These are phyloP conservation scores for Trichoderma erinaceum DNA, from an alignment of 495 filamentous ascomycete species.

Conservation along the genomic window DNA sequence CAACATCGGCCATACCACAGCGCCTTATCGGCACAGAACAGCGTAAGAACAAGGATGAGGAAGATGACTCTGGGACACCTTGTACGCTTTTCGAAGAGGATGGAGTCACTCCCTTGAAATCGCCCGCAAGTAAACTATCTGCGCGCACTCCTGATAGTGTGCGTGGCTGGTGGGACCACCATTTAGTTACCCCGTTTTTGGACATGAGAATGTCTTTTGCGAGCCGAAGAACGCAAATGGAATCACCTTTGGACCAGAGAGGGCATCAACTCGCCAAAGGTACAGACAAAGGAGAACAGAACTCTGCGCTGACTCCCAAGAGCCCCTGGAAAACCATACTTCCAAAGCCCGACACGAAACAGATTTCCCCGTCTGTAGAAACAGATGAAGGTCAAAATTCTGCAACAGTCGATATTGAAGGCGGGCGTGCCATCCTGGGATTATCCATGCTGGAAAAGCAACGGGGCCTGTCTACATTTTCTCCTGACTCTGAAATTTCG, in stretches of 20 bases:
- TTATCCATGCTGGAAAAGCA: conserved; percentile 1
- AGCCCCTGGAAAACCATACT: not conserved
- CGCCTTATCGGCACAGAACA: conserved; percentile 14
- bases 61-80: conserved; percentile 32
- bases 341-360: not conserved
- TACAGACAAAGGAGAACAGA: not conserved
- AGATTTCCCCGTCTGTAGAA: not conserved
- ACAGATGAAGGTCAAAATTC: not conserved
- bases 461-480: not conserved
- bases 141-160: conserved; percentile 32
- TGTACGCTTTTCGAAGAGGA: conserved; percentile 47
- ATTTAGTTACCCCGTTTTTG: conserved; percentile 68
- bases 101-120: conserved; percentile 32
- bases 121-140: conserved; percentile 24
- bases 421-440: not conserved
- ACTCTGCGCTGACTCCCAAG: not conserved
- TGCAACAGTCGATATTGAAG: not conserved
- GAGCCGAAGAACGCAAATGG: conserved; percentile 11
- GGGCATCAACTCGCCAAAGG: not conserved
- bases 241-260: conserved; percentile 13
- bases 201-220: conserved; percentile 35
- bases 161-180: conserved; percentile 77
- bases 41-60: conserved; percentile 27
- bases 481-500: not conserved
- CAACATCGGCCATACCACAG: conserved; percentile 18